A percentile compares a stretch with the other conserved stretches of the same genome.
These are phyloP conservation scores for Hypoxylon rickii DNA, from an alignment of 495 filamentous ascomycete species.

Conservation along the genomic window DNA sequence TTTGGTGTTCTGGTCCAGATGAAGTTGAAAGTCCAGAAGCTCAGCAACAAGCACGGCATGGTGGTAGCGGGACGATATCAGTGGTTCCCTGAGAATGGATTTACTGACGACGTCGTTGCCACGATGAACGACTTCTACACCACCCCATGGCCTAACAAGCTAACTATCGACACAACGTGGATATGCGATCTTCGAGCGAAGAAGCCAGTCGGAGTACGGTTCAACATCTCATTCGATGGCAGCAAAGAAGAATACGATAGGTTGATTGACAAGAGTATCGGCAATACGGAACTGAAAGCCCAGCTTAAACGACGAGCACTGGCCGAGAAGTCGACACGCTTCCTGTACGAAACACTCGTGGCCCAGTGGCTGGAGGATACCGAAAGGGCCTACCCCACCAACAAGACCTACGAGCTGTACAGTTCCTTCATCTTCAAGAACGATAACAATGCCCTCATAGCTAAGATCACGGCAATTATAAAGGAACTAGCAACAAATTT, in stretches of 20 bases:
- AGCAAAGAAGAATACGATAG: slow-evolving; percentile 13
- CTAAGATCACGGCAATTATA: slow-evolving; percentile 4
- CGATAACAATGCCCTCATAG: slow-evolving; percentile 3
- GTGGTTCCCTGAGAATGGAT: no score
- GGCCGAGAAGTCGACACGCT: slow-evolving; percentile 34
- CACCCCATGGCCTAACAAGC: no score
- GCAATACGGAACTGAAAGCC: slow-evolving; percentile 3
- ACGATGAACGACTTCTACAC: no score
- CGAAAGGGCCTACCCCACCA: slow-evolving; percentile 21
- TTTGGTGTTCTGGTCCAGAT: no score
- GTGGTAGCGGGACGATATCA: no score
- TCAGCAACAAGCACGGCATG: no score
- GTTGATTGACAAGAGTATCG: slow-evolving; percentile 13
- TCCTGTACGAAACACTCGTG: slow-evolving; percentile 39
- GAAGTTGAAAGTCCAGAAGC: no score
- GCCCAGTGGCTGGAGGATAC: slow-evolving; percentile 39
- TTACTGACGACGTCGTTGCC: no score
- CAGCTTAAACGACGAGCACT: slow-evolving; percentile 32
- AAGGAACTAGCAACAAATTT: slow-evolving; percentile 4
- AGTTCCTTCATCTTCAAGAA: slow-evolving; percentile 27
- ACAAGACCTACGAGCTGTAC: slow-evolving; percentile 22
- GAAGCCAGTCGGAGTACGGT: no score
- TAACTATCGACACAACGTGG: no score
- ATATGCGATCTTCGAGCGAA: no score
- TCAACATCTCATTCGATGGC: no score